Base-by-base conservation (phyloP, 2,329 filamentous ascomycete genomes). In the Neophaeococcomyces mojaviensis region DNA sequence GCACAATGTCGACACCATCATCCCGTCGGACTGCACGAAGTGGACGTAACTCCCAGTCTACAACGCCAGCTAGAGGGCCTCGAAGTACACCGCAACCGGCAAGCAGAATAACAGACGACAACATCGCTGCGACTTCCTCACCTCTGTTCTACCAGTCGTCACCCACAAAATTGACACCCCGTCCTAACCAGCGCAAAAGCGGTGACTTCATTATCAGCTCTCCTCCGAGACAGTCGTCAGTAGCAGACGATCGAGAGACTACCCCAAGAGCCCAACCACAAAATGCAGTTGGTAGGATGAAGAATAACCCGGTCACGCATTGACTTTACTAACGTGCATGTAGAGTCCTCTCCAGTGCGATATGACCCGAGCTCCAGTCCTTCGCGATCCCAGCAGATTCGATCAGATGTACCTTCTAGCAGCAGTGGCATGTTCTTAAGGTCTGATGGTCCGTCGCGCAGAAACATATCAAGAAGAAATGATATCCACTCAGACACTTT, bases 301-400 rank as follows among this genome's bases (percentile, higher is more conserved):
- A 20, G 20, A 4, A 48, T 45, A 33, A 34, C 19, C 33, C 31
- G 15, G 15, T 7, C 9, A 16, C 19, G 10, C 5, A 51, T 64
- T 44, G 60, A 43, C 51, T 16, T 12, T 37, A 19, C 41, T 44
- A 15, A 36, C 16, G 8, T 16, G 44, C 7, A 15, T 41, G 2
- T 55, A 95, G 90, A 89, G 60, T 97, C 90, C 0, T 97, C 90
- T 1, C 90, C 90, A 1, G 87, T 97, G 55, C 81, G 82, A 63
- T 97, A 96, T 63, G 86, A 87, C 47, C 81, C 88, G 30, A 95
- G 88, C 65, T 95, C 90, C 31, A 94, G 86, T 61, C 87, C 88
- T 20, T 81, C 79, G n/a, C 79, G 79, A 60, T 72, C 61, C 41
- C 61, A 70, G 52, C 67, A 69, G 43, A 67, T 61, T 39, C 80